Evolutionary conservation across 2,329 filamentous ascomycete genomes (phyloP).

Genomic region (Trichoderma afroharzianum): DNA sequence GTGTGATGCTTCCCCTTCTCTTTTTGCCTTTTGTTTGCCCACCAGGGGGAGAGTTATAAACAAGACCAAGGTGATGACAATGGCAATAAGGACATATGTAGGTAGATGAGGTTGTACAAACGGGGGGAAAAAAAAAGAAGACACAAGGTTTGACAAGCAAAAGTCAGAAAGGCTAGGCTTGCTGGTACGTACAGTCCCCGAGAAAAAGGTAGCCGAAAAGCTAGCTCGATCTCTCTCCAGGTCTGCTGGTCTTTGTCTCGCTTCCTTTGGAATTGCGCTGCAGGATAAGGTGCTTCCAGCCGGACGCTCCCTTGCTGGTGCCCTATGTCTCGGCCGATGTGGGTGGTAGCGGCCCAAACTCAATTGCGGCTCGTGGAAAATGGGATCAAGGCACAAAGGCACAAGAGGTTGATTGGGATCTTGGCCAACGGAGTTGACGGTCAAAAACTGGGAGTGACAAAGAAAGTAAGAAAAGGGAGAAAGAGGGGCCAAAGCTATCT

Average conservation of each 20-base stretch:
- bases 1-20: neutral
- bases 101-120: constrained; percentile 8
- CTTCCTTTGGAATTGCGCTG: constrained; percentile 18
- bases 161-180: constrained; percentile 29
- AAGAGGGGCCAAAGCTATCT: neutral
- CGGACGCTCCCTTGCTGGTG: constrained; percentile 56
- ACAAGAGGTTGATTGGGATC: neutral
- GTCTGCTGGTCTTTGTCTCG: constrained; percentile 9
- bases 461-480: neutral
- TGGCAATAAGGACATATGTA: neutral
- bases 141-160: constrained; percentile 22
- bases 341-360: constrained; percentile 18
- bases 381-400: neutral
- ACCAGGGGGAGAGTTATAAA: neutral
- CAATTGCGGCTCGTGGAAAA: constrained; percentile 15
- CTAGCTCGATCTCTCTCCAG: constrained; percentile 14
- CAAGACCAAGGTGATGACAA: neutral
- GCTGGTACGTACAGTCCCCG: constrained; percentile 55
- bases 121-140: constrained; percentile 26
- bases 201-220: constrained; percentile 5
- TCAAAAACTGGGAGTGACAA: neutral
- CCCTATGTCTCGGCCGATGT: constrained; percentile 40
- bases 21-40: neutral
- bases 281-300: constrained; percentile 38
- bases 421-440: neutral